Conservation (phyloP, 2,329 filamentous ascomycete species). For the Xylaria sp. region DNA sequence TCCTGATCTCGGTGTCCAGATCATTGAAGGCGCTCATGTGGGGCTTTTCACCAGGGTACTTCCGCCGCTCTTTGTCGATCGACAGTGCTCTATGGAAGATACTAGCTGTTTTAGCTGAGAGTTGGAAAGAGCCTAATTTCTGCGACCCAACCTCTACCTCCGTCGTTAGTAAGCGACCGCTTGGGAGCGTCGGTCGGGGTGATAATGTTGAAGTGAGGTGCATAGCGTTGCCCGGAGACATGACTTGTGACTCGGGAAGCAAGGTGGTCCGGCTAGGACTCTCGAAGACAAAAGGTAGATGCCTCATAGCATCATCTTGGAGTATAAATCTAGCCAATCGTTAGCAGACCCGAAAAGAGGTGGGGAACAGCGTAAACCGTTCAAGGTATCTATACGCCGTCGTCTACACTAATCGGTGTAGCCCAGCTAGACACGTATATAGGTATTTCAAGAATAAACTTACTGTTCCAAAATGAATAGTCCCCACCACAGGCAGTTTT, state of each 20-base stretch:
- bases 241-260: conserved; percentile 46
- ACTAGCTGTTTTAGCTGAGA: conserved; percentile 49
- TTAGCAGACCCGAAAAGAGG: conserved; percentile 25
- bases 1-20: conserved; percentile 48
- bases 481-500: conserved; percentile 57
- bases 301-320: conserved; percentile 46
- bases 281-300: conserved; percentile 50
- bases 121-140: conserved; percentile 46
- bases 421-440: background rate
- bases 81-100: conserved; percentile 49
- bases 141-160: conserved; percentile 41
- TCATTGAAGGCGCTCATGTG: conserved; percentile 45
- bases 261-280: conserved; percentile 46
- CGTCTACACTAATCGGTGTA: background rate
- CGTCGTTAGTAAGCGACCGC: conserved; percentile 43
- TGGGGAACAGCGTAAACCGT: background rate
- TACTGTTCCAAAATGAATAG: conserved; percentile 59
- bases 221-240: conserved; percentile 31
- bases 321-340: conserved; percentile 47
- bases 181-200: conserved; percentile 36
- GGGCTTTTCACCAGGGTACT: conserved; percentile 43
- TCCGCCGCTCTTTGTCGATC: conserved; percentile 47
- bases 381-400: background rate
- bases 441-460: conserved; percentile 35
- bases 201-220: conserved; percentile 18